These are phyloP conservation scores for Theileria orientalis DNA, from an alignment of 169 alveolate genomes.

Conservation along the genomic window DNA sequence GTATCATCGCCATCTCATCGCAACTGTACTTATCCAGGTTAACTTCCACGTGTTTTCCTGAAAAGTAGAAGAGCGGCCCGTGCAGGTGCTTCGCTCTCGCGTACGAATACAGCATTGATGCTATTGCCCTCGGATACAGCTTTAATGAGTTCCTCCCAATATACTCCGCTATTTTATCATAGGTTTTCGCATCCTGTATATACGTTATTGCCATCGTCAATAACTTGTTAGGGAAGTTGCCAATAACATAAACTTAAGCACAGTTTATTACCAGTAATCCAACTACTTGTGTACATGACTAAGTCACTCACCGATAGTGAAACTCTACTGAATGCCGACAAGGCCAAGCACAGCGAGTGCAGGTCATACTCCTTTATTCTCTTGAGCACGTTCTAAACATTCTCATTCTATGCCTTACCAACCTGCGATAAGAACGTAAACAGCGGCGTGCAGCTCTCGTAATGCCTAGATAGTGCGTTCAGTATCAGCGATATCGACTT, in stretches of 20 bases:
- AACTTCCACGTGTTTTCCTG: slow-evolving; percentile 50
- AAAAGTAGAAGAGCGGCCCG: slow-evolving; percentile 72
- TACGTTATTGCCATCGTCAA: slow-evolving; percentile 30
- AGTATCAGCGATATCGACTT: slow-evolving; percentile 25
- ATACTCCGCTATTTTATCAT: slow-evolving; percentile 66
- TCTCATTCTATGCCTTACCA: not conserved
- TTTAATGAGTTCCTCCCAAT: slow-evolving; percentile 69
- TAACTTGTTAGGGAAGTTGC: slow-evolving; percentile 31
- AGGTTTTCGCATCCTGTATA: slow-evolving; percentile 47
- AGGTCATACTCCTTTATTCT: slow-evolving; percentile 49
- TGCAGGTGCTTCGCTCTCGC: slow-evolving; percentile 70
- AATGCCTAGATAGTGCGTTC: slow-evolving; percentile 31
- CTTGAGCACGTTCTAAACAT: not conserved
- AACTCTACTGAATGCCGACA: slow-evolving; percentile 43
- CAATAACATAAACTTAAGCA: no score
- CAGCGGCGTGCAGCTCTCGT: not conserved
- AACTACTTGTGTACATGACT: no score
- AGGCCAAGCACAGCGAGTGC: slow-evolving; percentile 50
- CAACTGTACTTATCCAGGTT: slow-evolving; percentile 39
- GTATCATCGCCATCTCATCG: slow-evolving; percentile 47
- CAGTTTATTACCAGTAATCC: no score
- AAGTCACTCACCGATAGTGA: slow-evolving; percentile 2
- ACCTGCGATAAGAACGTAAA: slow-evolving; percentile 7
- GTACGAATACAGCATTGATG: slow-evolving; percentile 68
- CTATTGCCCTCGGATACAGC: slow-evolving; percentile 69